A percentile compares a stretch with the other conserved stretches of the same genome.
These are phyloP conservation scores for Agarophyton chilense DNA, from an alignment of 23 red algal genomes.

Conservation along the genomic window DNA sequence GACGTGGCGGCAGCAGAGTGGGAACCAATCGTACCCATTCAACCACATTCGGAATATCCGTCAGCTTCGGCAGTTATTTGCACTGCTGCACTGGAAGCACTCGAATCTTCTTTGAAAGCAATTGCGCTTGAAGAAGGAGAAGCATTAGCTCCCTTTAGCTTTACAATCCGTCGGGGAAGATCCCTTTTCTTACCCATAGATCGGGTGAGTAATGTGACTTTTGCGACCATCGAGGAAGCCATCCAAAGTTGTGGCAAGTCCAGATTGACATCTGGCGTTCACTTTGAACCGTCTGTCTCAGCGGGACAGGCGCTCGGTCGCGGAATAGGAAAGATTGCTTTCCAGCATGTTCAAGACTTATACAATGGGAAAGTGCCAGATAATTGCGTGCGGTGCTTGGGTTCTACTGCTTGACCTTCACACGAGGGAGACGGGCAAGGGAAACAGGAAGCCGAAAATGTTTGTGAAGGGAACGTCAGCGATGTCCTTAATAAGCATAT, in stretches of 20 bases:
- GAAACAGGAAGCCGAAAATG: no score
- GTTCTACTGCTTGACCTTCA: no score
- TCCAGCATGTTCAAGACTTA: constrained; percentile 15
- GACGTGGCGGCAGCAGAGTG: constrained; percentile 6
- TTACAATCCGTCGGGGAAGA: neutral
- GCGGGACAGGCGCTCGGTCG: neutral
- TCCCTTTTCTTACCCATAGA: neutral
- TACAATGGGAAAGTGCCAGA: constrained; percentile 23
- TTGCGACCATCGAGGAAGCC: neutral
- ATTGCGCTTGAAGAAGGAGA: no score
- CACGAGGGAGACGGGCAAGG: no score
- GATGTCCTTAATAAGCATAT: no score
- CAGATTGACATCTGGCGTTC: constrained; percentile 8
- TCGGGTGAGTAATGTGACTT: neutral
- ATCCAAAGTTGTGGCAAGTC: neutral
- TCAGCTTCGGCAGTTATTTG: constrained; percentile 41
- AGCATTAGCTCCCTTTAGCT: neutral
- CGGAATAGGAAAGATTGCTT: neutral
- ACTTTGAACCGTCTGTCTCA: constrained; percentile 1
- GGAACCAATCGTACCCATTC: constrained; percentile 21
- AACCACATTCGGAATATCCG: constrained; percentile 61
- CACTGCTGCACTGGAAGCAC: constrained; percentile 15
- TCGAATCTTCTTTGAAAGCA: no score
- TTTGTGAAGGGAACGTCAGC: no score
- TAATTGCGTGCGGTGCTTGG: constrained; percentile 21